A percentile compares a stretch with the other conserved stretches of the same genome.
phyloP scores from a whole-genome alignment of 106 monocot species.

The Triglochin maritima region DNA sequence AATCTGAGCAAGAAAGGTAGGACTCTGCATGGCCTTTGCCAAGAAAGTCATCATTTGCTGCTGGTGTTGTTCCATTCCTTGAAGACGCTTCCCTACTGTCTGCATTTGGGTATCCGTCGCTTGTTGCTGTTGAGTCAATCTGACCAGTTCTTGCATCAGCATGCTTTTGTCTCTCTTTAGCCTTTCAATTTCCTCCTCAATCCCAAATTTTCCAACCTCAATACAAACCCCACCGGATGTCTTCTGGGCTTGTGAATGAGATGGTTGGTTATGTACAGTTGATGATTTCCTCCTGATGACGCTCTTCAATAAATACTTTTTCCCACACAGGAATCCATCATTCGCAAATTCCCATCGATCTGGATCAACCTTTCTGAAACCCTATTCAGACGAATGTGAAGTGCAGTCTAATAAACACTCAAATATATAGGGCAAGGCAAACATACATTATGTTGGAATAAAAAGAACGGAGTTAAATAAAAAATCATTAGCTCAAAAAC shows the following conservation, averaged over 20 bases:
- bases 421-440: too few species aligned
- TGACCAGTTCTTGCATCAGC: constrained; percentile 26
- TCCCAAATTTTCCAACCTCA: constrained; percentile 24
- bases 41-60: constrained; percentile 28
- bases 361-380: constrained; percentile 50
- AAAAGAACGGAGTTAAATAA: too few species aligned
- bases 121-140: constrained; percentile 20
- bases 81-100: constrained; percentile 15
- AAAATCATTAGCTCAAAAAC: too few species aligned
- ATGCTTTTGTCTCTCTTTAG: constrained; percentile 26
- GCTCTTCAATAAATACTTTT: constrained; percentile 41
- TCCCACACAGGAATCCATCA: constrained; percentile 46
- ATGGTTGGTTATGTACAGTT: constrained; percentile 6
- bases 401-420: neutral
- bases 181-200: constrained; percentile 24
- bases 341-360: constrained; percentile 60
- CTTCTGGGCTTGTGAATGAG: constrained; percentile 16
- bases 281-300: constrained; percentile 37
- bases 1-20: constrained; percentile 16
- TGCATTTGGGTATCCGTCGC: constrained; percentile 19
- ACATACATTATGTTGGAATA: too few species aligned
- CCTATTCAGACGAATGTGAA: constrained; percentile 17
- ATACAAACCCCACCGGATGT: constrained; percentile 15
- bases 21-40: constrained; percentile 23
- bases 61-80: constrained; percentile 24